Percentiles rank a stretch among this genome's conserved stretches.
These are phyloP conservation scores for Neonectria coccinea DNA, from an alignment of 2,329 filamentous ascomycete species.

Conservation along the genomic window DNA sequence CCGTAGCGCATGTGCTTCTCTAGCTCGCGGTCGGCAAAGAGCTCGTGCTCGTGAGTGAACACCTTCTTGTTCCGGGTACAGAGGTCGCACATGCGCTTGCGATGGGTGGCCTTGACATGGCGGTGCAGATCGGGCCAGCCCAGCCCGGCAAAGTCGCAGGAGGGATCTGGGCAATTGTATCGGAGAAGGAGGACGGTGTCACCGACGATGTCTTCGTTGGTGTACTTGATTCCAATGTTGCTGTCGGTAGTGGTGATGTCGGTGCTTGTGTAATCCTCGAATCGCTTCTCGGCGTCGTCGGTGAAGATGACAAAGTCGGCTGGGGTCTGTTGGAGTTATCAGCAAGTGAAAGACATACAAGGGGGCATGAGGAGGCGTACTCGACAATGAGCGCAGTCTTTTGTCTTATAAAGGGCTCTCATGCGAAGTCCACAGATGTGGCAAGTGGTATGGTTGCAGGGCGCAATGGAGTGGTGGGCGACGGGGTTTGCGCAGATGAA, in stretches of 20 bases:
- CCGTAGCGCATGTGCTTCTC: constrained; percentile 90
- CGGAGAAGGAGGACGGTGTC: constrained; percentile 89
- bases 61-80: constrained; percentile 96
- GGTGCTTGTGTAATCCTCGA: constrained; percentile 79
- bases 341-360: constrained; percentile 18
- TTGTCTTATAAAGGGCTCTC: constrained; percentile 94
- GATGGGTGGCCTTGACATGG: constrained; percentile 85
- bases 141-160: constrained; percentile 84
- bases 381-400: constrained; percentile 95
- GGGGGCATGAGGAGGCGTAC: constrained; percentile 61
- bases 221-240: constrained; percentile 91
- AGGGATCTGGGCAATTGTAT: constrained; percentile 92
- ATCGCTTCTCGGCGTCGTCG: constrained; percentile 83
- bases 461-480: constrained; percentile 86
- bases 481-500: constrained; percentile 97
- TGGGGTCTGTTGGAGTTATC: constrained; percentile 64
- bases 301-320: constrained; percentile 91
- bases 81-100: constrained; percentile 91
- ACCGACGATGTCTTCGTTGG: constrained; percentile 87
- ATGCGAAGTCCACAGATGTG: constrained; percentile 94
- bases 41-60: constrained; percentile 96
- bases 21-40: constrained; percentile 85
- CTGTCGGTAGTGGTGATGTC: constrained; percentile 85
- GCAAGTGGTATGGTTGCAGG: constrained; percentile 96
- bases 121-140: constrained; percentile 70